Evolutionary conservation across 2,329 filamentous ascomycete species (phyloP), one percentile per base, ranked within the genome.

Genomic region (Trichoderma sp.): DNA sequence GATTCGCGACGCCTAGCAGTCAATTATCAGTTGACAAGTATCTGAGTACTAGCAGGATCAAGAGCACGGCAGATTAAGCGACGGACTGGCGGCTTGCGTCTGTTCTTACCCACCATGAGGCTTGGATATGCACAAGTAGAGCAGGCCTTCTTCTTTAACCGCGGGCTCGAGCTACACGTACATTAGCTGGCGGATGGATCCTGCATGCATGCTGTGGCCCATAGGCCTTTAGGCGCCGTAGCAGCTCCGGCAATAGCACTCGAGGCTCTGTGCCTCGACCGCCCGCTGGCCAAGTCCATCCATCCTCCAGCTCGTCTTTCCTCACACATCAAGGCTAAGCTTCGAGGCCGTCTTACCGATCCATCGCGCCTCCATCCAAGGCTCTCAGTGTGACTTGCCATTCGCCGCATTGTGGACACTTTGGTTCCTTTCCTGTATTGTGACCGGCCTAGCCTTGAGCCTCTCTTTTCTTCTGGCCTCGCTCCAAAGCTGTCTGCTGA

Each of bases 51-150:
- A 18, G 39, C 3, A n/a, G 39, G 39, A 43, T n/a, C 39, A 13
- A 26, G 21, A n/a, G 28, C 63, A 66, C 54, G 37, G 54, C 52
- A 66, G 21, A 51, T 58, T 71, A 66, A 65, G 66, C 43, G 64
- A 55, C 66, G 61, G 67, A 58, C 59, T 69, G 56, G 59, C 63
- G 64, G 30, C 68, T 64, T 68, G 68, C 64, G 67, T 24, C 64
- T 71, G 61, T 66, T 60, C 46, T 60, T 56, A 43, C 34, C 60
- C 49, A 54, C 60, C 28, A 32, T 34, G 61, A 65, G 30, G 58
- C 49, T 46, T 60, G 32, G 49, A 59, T 43, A 34, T 34, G 32
- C 14, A 34, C 32, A 13, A 34, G 32, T 34, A 14, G 2, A 34
- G 32, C 14, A 13, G 43, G 56, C 58, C 49, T 63, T 34, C 14